Base-by-base conservation (phyloP, 768 basidiomycete species). In the Clathrus columnatus region DNA sequence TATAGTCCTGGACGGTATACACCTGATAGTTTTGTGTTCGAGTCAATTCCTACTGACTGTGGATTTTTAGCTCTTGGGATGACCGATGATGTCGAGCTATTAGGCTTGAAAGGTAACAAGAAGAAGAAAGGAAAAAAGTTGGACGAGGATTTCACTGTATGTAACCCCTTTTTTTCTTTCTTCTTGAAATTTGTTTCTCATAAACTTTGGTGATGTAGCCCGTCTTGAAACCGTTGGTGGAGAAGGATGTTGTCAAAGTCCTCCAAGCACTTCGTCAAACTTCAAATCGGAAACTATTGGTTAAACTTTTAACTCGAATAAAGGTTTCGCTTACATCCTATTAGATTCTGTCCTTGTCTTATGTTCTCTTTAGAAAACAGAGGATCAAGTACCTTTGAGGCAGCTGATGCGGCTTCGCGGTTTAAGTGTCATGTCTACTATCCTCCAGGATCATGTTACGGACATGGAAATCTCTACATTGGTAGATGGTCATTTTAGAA, bases 331-430 rank as follows among this genome's bases (percentile, higher is more conserved):
- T 7, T n/a, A 17, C 4, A 0, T 24, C 7, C 16, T 41, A 41
- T 23, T 14, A 5, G 5, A 5, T n/a, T 17, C n/a, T 7, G 5
- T 17, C 10, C 2, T 7, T 48, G 7, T 6, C 21, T 46, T 29
- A 16, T 56, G 16, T 11, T 2, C n/a, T 17, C 8, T 45, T 14
- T 60, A 95, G 93, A 83, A 95, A 56, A 95, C 95, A 1, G 82
- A 86, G 36, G 91, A 95, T 58, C 77, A 81, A 44, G 74, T 81
- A 0, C 82, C 91, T 11, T 73, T 92, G 23, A 77, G 90, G 27
- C 83, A 91, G 66, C 76, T 98, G 48, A 86, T 96, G 82, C 85
- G 92, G 4, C 73, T 97, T 64, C 91, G 96, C 65, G 94, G 94
- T 1, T 89, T 94, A 67, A 88, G 85, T 69, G 72, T 93, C 16